These are phyloP conservation scores for Schizopora paradoxa DNA, from an alignment of 1,284 basidiomycete genomes.

Conservation along the genomic window DNA sequence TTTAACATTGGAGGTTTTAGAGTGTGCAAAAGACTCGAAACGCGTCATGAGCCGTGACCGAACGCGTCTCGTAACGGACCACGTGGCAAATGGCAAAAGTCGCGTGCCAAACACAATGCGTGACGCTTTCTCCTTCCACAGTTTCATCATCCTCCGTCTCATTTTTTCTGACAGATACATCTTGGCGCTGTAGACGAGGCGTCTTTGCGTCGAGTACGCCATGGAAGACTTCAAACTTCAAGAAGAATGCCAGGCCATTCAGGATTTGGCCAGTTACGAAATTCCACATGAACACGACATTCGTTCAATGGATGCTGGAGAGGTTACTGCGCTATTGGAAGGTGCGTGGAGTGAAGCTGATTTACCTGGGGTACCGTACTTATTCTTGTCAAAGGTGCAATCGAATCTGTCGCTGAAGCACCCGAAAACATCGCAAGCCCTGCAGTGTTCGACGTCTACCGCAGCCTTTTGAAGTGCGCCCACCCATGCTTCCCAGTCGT, in stretches of 20 bases:
- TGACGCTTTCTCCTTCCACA: too few species aligned
- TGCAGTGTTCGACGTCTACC: conserved; percentile 73
- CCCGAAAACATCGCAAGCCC: conserved; percentile 63
- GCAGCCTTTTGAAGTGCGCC: conserved; percentile 63
- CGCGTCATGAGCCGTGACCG: too few species aligned
- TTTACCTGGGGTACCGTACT: conserved; percentile 7
- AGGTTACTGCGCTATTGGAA: conserved; percentile 45
- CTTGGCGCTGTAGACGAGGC: too few species aligned
- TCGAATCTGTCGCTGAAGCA: conserved; percentile 68
- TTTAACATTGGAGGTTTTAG: too few species aligned
- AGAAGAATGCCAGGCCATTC: conserved; percentile 64
- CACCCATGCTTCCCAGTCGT: background rate
- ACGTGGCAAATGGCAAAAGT: too few species aligned
- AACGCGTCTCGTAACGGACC: too few species aligned
- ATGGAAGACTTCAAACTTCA: conserved; percentile 62
- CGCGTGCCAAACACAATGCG: too few species aligned
- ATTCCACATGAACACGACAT: conserved; percentile 66
- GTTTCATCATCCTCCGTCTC: too few species aligned
- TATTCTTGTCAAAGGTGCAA: conserved; percentile 47
- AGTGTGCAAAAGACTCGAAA: too few species aligned
- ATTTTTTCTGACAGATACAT: too few species aligned
- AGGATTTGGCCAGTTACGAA: conserved; percentile 52
- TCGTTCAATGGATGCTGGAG: conserved; percentile 37
- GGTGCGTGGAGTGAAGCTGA: conserved; percentile 28
- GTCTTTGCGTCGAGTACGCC: too few species aligned